phyloP scores from a whole-genome alignment of 2,329 filamentous ascomycete species.

The Gyromitra esculenta region DNA sequence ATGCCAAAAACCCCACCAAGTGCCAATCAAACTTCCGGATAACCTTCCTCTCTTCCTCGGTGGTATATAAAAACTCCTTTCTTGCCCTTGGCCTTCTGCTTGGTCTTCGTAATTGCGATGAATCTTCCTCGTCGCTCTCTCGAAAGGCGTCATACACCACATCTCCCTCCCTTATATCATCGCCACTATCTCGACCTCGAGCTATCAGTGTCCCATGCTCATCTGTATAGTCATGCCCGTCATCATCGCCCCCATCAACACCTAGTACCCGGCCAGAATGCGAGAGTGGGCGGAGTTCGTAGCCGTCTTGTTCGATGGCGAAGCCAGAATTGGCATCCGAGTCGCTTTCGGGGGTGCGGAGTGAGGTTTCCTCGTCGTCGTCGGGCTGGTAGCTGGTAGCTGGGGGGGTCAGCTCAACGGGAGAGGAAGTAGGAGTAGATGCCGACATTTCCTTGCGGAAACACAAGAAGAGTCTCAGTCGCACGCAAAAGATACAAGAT shows the following conservation, averaged over 20 bases:
- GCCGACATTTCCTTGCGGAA: conserved; percentile 30
- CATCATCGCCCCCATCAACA: conserved; percentile 21
- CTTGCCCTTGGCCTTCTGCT: conserved; percentile 25
- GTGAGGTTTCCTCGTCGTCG: conserved; percentile 37
- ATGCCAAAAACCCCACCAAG: conserved; percentile 80
- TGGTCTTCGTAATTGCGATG: conserved; percentile 24
- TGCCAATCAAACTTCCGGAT: conserved; percentile 78
- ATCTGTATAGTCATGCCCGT: conserved; percentile 29
- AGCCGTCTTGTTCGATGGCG: conserved; percentile 34
- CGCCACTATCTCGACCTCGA: conserved; percentile 21
- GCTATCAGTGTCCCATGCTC: conserved; percentile 46
- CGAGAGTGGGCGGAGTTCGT: conserved; percentile 47
- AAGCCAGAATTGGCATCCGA: conserved; percentile 34
- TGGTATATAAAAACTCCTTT: conserved; percentile 64
- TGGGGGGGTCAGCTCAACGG: conserved; percentile 34
- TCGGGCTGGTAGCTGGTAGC: conserved; percentile 39
- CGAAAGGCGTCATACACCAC: conserved; percentile 48
- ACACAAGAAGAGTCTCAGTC: neutral
- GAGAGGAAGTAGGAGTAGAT: conserved; percentile 28
- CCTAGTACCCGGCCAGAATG: neutral
- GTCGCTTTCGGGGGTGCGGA: conserved; percentile 33
- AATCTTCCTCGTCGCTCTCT: conserved; percentile 40
- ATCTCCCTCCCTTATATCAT: conserved; percentile 22
- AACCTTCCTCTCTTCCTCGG: conserved; percentile 77
- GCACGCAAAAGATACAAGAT: neutral